Base-by-base conservation (phyloP, 108 stramenopile genomes). In the Skeletonema potamos region DNA sequence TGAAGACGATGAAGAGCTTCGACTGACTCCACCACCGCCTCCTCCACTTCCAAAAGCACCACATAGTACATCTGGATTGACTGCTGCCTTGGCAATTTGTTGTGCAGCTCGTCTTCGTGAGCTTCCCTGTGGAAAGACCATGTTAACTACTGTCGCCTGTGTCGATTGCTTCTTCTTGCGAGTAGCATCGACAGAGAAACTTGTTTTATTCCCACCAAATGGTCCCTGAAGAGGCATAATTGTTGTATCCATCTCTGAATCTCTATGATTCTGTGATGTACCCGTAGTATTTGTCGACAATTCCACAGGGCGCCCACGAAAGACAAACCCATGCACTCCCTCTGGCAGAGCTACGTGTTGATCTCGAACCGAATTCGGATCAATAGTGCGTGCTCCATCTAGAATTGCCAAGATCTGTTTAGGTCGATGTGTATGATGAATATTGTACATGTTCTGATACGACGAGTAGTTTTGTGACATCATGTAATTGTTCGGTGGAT, bases 341-440 rank as follows among this genome's bases (percentile, higher is more conserved):
- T 77, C 54, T 1, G 93, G 93, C 59, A 94, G 77, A 1, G 88
- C 90, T 1, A 94, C 90, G 66, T 92, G 89, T 64, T 92, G 83
- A 85, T 94, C 93, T 41, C 83, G 81, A 2, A 87, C 68, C 3
- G 93, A 89, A 30, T 86, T 88, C 24, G 86, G 87, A 84, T 94
- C 87, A 51, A 94, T 88, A 12, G 87, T 86, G 0, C 93, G 85
- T 57, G 93, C 79, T 27, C 78, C 90, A 65, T 88, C 72, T 24
- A 82, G 48, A 27, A 82, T 79, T 28, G 72, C 71, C 63, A 82
- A 44, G 37, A 69, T 74, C 6, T 64, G 18, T 39, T 82, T 82
- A 0, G 82, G 82, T 44, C 82, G 76, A 68, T 82, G 82, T 0
- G 76, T 78, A 26, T 78, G 77, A 57, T 86, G 87, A 18, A 28